phyloP scores from a whole-genome alignment of 73 alveolate species.

The Symbiodinium natans region DNA sequence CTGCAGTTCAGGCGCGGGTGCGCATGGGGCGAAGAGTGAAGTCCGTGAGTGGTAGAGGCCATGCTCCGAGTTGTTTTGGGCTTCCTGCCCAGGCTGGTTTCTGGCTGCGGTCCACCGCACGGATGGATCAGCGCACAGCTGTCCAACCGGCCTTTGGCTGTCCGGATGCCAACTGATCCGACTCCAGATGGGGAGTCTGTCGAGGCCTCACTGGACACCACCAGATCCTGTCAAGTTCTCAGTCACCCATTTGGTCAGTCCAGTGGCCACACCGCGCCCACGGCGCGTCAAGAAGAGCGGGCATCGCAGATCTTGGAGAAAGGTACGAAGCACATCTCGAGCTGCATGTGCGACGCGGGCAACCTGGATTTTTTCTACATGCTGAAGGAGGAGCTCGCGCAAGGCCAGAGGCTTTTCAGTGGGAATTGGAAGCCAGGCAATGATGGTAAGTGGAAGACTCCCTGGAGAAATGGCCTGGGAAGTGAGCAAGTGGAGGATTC shows the following conservation, averaged over 20 bases:
- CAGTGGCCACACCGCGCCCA: neutral
- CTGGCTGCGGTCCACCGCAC: constrained; percentile 41
- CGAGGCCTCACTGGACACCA: too few relatives aligned
- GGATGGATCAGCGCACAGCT: constrained; percentile 77
- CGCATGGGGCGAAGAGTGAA: neutral
- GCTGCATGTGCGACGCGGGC: constrained; percentile 29
- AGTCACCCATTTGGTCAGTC: too few relatives aligned
- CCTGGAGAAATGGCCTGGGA: constrained; percentile 87
- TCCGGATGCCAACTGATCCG: neutral
- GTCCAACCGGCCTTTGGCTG: constrained; percentile 1
- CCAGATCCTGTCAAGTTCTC: too few relatives aligned
- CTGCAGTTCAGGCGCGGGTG: neutral
- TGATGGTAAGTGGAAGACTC: constrained; percentile 76
- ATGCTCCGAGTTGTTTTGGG: too few relatives aligned
- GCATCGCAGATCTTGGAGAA: neutral
- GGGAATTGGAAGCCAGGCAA: constrained; percentile 66
- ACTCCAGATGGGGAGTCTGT: too few relatives aligned
- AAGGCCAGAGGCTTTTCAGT: constrained; percentile 80
- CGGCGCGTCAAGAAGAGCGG: neutral
- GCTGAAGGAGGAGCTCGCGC: constrained; percentile 23
- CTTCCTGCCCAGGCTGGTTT: constrained; percentile 21
- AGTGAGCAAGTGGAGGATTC: constrained; percentile 74
- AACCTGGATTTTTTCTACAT: constrained; percentile 21
- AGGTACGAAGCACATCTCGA: constrained; percentile 51
- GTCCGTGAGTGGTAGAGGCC: too few relatives aligned